Base-by-base conservation (phyloP, 2,329 filamentous ascomycete genomes). In the Talaromyces sp. region DNA sequence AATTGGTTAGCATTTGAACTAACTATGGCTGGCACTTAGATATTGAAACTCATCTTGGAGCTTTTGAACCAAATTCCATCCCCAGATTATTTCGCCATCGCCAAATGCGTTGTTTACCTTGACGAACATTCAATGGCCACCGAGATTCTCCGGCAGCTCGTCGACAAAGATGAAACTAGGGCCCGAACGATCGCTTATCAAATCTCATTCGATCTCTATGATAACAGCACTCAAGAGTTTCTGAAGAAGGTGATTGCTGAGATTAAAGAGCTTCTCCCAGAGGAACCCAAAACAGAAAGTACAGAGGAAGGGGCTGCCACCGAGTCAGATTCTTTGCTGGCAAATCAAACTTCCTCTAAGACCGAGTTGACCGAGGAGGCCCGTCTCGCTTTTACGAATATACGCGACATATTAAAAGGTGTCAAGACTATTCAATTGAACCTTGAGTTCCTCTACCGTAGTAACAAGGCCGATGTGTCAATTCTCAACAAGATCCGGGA, bases 221-320 rank as follows among this genome's bases (percentile, higher is more conserved):
- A 99, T 80, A 99, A 99, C 74, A 95, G 95, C 70, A 98, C 95
- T 0, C 95, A 99, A 73, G 95, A 98, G 75, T 99, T 99, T 72
- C 80, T 99, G 27, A 89, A 89, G 70, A 97, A 95, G 79, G 64
- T 66, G 31, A 66, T 66, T 49, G 59, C 50, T 33, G 52, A 66
- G 45, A 91, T 99, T 52, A 89, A 94, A 73, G 87, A 91, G 66
- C 88, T 91, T 54, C 82, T 98, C 37, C 91, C 93, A 0, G 83
- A 81, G 19, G 60, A 66, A n/a, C 72, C 75, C 10, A 61, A 67
- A 8, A 71, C 73, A 65, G 75, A 83, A 62, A 82, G 85, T 45
- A 81, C 84, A 33, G 81, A 84, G n/a, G 81, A 85, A 14, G 78
- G 74, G 67, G 80, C 82, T 43, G 81, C 85, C 37, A 80, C 79